phyloP scores from a whole-genome alignment of 225 moss, liverwort and hornwort genomes.

The Antitrichia curtipendula region DNA sequence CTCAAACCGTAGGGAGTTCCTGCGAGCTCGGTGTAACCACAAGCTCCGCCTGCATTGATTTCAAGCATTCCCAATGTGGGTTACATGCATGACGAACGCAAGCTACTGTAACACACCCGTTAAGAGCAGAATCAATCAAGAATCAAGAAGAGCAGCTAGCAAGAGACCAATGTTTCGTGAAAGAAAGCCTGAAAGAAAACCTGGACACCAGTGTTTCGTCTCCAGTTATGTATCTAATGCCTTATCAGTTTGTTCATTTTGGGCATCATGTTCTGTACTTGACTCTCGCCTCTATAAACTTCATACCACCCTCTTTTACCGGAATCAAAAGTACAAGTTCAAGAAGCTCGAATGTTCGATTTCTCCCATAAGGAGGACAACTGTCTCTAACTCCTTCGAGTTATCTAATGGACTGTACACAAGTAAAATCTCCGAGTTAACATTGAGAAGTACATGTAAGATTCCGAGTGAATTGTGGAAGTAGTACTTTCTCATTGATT shows the following conservation, averaged over 20 bases:
- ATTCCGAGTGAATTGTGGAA: neutral
- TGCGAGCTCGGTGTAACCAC: conserved; percentile 43
- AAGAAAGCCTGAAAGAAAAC: neutral
- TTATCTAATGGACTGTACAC: neutral
- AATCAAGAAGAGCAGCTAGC: neutral
- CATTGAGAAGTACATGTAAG: neutral
- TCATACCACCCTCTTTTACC: neutral
- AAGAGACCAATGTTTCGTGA: neutral
- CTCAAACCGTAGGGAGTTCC: conserved; percentile 41
- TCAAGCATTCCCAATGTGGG: neutral
- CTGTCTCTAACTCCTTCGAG: neutral
- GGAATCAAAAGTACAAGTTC: neutral
- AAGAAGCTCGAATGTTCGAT: neutral
- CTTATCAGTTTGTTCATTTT: neutral
- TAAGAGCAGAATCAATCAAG: too few relatives aligned
- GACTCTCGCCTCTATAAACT: neutral
- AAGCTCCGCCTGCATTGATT: conserved; percentile 36
- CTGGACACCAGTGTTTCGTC: neutral
- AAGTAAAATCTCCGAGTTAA: neutral
- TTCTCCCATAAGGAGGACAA: neutral
- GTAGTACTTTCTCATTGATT: neutral
- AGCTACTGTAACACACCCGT: neutral
- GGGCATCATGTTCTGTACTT: neutral
- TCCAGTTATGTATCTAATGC: neutral
- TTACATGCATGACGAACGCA: neutral